These are phyloP conservation scores for Pythium apleroticum DNA, from an alignment of 352 stramenopile species.

Conservation along the genomic window DNA sequence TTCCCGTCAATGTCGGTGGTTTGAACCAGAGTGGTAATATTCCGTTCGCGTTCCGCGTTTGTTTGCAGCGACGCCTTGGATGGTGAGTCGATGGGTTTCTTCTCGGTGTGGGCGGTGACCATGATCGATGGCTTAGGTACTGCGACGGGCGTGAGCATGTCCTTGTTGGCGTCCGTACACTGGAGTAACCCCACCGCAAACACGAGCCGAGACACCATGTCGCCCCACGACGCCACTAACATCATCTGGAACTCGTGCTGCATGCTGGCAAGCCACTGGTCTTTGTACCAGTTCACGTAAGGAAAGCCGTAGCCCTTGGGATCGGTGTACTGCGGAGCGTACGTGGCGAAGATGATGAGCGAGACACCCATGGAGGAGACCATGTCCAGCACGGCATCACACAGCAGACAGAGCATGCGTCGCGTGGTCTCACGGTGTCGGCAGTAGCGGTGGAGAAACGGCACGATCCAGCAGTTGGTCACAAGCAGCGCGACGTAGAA, in stretches of 20 bases:
- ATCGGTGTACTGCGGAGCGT: slow-evolving; percentile 12
- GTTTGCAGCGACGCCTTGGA: too few species aligned
- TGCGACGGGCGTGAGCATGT: background rate
- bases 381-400: slow-evolving; percentile 13
- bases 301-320: background rate
- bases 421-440: background rate
- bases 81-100: too few species aligned
- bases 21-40: too few species aligned
- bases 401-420: background rate
- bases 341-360: background rate
- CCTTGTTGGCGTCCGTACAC: slow-evolving; percentile 13
- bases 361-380: slow-evolving; percentile 11
- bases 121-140: too few species aligned
- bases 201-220: slow-evolving; percentile 4
- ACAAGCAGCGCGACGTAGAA: slow-evolving; percentile 15
- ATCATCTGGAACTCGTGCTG: slow-evolving; percentile 19
- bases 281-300: slow-evolving; percentile 3
- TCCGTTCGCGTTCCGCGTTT: too few species aligned
- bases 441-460: background rate
- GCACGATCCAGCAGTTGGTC: slow-evolving; percentile 11
- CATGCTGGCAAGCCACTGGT: slow-evolving; percentile 1
- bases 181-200: slow-evolving; percentile 1
- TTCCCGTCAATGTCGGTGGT: too few species aligned
- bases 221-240: slow-evolving; percentile 9
- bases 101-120: too few species aligned